Base-by-base conservation (phyloP, 2,329 filamentous ascomycete genomes). In the Botrytis paeoniae region DNA sequence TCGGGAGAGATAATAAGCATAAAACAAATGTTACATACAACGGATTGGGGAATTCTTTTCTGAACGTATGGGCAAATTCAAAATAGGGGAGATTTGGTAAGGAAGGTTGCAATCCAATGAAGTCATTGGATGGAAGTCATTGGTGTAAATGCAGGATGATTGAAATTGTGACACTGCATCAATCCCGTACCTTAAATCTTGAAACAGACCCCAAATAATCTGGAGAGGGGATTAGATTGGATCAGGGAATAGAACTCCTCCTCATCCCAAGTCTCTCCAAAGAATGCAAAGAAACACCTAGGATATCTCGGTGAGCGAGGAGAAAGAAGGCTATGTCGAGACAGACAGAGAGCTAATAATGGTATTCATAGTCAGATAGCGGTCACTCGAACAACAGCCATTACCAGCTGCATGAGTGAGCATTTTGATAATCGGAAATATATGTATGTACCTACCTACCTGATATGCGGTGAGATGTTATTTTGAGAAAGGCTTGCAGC, bases 381-480 rank as follows among this genome's bases (percentile, higher is more conserved):
- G 39, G 39, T 41, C 39, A 63, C 25, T 29, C 16, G 25, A 63
- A 29, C 2, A 29, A 29, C 8, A 20, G 1, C 1, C 8, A 18
- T 64, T 45, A 25, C 62, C 62, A 48, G 41, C 62, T 48, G 41
- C 62, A 51, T 12, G 61, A 43, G 39, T 45, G 61, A 45, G 39
- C 25, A n/a, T 41, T 25, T 57, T 41, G 48, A 68, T 22, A 22
- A 16, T 57, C 65, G 65, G 65, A 57, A 32, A 68, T 68, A 63
- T 51, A 70, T 71, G 41, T 62, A 32, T 48, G 48, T 69, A 35
- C 2, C 8, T 64, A 43, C 7, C 22, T 64, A 57, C 45, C 7
- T 48, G 59, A 39, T 71, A 71, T 71, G 70, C 61, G 54, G 70
- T 68, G 41, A 68, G 70, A 65, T 37, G 14, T 54, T 65, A 66